Percentiles rank a stretch among this genome's conserved stretches.
These are phyloP conservation scores for Pleodorina starrii DNA, from an alignment of 139 green algal species.

Conservation along the genomic window DNA sequence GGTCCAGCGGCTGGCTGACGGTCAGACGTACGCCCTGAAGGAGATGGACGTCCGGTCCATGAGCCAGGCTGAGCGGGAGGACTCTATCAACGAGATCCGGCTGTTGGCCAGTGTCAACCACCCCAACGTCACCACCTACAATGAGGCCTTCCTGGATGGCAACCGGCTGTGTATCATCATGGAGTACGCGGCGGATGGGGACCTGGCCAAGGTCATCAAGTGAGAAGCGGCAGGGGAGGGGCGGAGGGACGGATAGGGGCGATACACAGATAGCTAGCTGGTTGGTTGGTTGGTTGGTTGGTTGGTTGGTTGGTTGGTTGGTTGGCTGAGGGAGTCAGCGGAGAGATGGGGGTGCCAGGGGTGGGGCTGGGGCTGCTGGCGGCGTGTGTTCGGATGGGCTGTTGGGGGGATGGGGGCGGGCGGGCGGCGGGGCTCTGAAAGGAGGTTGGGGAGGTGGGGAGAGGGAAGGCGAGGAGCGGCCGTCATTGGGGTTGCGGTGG, in stretches of 20 bases:
- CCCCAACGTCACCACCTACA: conserved; percentile 74
- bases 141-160: conserved; percentile 84
- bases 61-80: conserved; percentile 74
- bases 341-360: too few relatives aligned
- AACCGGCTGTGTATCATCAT: conserved; percentile 87
- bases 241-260: not conserved
- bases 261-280: too few relatives aligned
- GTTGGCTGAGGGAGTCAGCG: too few relatives aligned
- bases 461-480: too few relatives aligned
- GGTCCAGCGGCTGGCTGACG: conserved; percentile 73
- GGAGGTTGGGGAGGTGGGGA: too few relatives aligned
- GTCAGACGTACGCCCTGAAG: conserved; percentile 84
- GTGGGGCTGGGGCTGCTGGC: too few relatives aligned
- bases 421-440: too few relatives aligned
- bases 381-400: too few relatives aligned
- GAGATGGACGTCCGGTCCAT: conserved; percentile 83
- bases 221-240: conserved; percentile 48
- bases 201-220: conserved; percentile 80
- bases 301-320: too few relatives aligned
- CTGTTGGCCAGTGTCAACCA: conserved; percentile 80
- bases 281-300: too few relatives aligned
- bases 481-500: too few relatives aligned
- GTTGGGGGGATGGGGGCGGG: too few relatives aligned
- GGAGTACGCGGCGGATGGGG: conserved; percentile 81
- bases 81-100: conserved; percentile 86